A percentile compares a stretch with the other conserved stretches of the same genome.
These are phyloP conservation scores for Quercus lobata DNA, from an alignment of 331 rosid species.

Conservation along the genomic window DNA sequence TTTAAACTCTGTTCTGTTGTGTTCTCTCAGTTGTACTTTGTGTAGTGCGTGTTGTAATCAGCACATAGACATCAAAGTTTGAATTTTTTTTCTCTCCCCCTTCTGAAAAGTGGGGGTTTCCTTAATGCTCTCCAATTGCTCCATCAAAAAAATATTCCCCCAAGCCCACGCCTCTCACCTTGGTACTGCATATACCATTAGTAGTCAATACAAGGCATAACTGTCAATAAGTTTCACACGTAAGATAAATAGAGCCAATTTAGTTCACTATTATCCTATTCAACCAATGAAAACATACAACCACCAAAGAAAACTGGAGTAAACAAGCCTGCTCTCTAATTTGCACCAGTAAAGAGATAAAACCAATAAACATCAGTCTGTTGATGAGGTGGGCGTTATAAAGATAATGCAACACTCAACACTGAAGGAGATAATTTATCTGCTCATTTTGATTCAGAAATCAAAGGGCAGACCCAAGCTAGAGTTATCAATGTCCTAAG, in stretches of 20 bases:
- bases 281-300: background rate
- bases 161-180: constrained; percentile 88
- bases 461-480: background rate
- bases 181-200: constrained; percentile 62
- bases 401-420: background rate
- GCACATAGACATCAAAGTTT: too few relatives aligned
- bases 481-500: background rate
- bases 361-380: background rate
- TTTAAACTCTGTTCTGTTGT: too few relatives aligned
- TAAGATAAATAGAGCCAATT: background rate
- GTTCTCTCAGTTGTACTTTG: too few relatives aligned
- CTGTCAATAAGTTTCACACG: background rate
- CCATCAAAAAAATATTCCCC: constrained; percentile 92
- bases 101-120: too few relatives aligned
- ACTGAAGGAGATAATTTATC: background rate
- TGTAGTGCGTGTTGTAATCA: too few relatives aligned
- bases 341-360: background rate
- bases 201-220: background rate
- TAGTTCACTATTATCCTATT: background rate
- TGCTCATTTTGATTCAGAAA: background rate
- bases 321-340: background rate
- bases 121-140: too few relatives aligned
- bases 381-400: background rate
- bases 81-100: too few relatives aligned
- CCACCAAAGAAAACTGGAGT: background rate